Conservation (phyloP, 1,139 yeast genomes). For the Sugiyamaella novakii region DNA sequence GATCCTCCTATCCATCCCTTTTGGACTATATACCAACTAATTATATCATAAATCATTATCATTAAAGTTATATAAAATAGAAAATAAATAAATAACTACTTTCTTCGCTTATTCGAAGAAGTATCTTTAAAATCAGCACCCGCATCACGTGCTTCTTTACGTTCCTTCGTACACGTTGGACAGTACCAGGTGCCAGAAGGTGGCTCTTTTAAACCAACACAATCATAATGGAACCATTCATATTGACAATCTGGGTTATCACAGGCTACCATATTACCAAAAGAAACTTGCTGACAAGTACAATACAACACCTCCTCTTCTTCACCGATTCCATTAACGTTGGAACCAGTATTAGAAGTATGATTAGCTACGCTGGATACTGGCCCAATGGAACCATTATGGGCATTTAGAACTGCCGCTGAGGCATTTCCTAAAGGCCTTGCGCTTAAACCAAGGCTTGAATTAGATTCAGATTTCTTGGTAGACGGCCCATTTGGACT, state of each 20-base stretch:
- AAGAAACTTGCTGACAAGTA: constrained; percentile 80
- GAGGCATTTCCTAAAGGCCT: constrained; percentile 13
- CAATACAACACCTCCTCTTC: constrained; percentile 72
- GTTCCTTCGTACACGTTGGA: constrained; percentile 40
- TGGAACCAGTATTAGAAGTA: constrained; percentile 54
- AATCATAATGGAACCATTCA: constrained; percentile 82
- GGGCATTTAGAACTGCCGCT: constrained; percentile 1
- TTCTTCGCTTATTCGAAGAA: constrained; percentile 13
- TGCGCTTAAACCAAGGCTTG: too few species aligned
- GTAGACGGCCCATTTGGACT: constrained; percentile 6
- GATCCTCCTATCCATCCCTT: too few species aligned
- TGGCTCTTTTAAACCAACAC: constrained; percentile 67
- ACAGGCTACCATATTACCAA: constrained; percentile 92
- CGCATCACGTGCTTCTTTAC: constrained; percentile 28
- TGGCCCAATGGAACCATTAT: constrained; percentile 47
- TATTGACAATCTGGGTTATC: constrained; percentile 77
- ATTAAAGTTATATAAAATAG: not conserved
- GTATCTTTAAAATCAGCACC: constrained; percentile 18
- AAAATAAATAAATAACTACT: constrained; percentile 8
- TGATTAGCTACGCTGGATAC: constrained; percentile 36
- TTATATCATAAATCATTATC: constrained; percentile 2
- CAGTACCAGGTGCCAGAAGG: constrained; percentile 49
- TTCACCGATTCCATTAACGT: constrained; percentile 56
- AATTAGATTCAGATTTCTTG: not conserved
- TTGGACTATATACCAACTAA: too few species aligned